A percentile compares a stretch with the other conserved stretches of the same genome.
These are phyloP conservation scores for Aspergillus kassunensis DNA, from an alignment of 495 filamentous ascomycete genomes.

Conservation along the genomic window DNA sequence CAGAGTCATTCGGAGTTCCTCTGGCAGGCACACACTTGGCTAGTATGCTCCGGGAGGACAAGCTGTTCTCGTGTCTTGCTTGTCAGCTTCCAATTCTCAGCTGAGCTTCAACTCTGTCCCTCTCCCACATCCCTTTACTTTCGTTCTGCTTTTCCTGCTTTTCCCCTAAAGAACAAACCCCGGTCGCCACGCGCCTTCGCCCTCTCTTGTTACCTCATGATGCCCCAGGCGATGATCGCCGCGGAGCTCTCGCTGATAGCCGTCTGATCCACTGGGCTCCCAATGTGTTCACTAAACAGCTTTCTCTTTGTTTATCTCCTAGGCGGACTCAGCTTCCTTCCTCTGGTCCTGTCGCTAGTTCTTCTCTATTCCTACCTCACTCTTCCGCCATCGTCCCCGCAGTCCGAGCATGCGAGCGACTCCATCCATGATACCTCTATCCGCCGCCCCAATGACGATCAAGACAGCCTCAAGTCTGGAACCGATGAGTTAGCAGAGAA, in stretches of 20 bases:
- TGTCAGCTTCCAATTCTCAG: not conserved
- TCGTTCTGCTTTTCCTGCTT: not conserved
- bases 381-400: constrained; percentile 46
- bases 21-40: not conserved
- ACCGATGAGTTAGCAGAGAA: constrained; percentile 51
- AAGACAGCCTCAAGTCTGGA: constrained; percentile 45
- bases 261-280: constrained; percentile 33
- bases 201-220: constrained; percentile 17
- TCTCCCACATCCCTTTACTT: not conserved
- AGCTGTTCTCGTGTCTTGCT: not conserved
- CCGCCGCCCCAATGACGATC: constrained; percentile 42
- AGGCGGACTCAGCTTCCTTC: constrained; percentile 88
- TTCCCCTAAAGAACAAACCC: too few species aligned
- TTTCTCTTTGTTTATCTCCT: constrained; percentile 77
- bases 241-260: constrained; percentile 30
- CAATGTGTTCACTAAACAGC: constrained; percentile 64
- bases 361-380: constrained; percentile 67
- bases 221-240: constrained; percentile 31
- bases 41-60: not conserved
- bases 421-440: constrained; percentile 27
- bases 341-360: constrained; percentile 61
- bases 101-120: not conserved
- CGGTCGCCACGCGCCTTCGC: constrained; percentile 1
- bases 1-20: not conserved
- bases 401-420: constrained; percentile 38